Conservation (phyloP, 345 rosid species). For the Citrus sinensis region DNA sequence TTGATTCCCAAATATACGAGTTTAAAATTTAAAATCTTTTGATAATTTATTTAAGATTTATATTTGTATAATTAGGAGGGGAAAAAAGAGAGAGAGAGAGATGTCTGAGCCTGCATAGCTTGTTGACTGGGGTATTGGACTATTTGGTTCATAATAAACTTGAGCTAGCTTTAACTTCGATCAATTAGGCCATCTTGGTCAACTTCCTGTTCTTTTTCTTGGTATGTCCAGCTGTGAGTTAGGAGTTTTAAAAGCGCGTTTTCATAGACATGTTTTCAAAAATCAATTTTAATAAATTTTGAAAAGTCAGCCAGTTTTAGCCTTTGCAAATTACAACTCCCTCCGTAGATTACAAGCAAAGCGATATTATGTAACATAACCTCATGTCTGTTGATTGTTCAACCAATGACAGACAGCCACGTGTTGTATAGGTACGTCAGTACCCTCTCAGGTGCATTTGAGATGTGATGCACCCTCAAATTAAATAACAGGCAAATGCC, state of each 20-base stretch:
- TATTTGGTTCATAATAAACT: neutral
- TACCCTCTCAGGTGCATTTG: neutral
- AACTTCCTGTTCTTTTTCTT: neutral
- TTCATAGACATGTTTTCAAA: no score
- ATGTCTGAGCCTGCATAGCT: neutral
- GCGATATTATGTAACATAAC: neutral
- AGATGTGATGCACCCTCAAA: neutral
- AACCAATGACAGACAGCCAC: constrained; percentile 11
- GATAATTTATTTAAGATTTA: neutral
- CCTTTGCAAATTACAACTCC: no score
- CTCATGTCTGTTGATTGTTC: neutral
- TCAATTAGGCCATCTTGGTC: neutral
- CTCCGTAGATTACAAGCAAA: neutral
- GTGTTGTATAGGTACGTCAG: neutral
- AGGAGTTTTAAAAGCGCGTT: no score
- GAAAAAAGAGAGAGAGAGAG: neutral
- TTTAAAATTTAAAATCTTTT: no score
- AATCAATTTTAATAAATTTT: no score
- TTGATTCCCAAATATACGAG: neutral
- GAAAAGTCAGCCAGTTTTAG: no score
- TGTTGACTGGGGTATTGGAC: neutral
- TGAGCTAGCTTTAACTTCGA: neutral
- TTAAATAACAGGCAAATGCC: neutral
- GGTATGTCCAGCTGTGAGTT: neutral
- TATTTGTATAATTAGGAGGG: neutral